A percentile compares a stretch with the other conserved stretches of the same genome.
These are phyloP conservation scores for Daldinia eschscholtzii DNA, from an alignment of 2,329 filamentous ascomycete species.

Conservation along the genomic window DNA sequence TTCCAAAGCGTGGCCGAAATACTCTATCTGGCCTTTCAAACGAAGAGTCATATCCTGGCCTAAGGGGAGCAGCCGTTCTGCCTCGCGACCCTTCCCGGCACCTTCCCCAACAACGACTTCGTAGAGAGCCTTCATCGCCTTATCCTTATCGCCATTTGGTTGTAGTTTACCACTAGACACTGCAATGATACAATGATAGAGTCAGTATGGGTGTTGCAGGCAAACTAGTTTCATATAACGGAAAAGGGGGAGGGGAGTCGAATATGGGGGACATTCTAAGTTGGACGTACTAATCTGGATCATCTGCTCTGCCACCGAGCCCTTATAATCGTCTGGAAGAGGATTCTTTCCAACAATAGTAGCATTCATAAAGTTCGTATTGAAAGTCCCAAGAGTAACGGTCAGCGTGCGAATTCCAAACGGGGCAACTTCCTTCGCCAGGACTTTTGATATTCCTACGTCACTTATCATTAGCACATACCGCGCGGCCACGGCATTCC, in stretches of 20 bases:
- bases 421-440: slow-evolving; percentile 60
- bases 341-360: slow-evolving; percentile 48
- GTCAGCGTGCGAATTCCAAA: slow-evolving; percentile 61
- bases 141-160: slow-evolving; percentile 58
- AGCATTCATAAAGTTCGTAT: slow-evolving; percentile 58
- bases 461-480: background rate
- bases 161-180: slow-evolving; percentile 50
- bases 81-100: slow-evolving; percentile 54
- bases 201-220: background rate
- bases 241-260: too few species aligned
- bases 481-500: too few species aligned
- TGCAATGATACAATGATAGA: background rate
- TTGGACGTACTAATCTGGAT: slow-evolving; percentile 40
- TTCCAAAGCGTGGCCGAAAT: slow-evolving; percentile 3
- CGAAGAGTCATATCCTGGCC: slow-evolving; percentile 4
- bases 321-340: slow-evolving; percentile 59
- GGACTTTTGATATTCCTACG: slow-evolving; percentile 57
- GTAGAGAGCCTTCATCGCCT: slow-evolving; percentile 60
- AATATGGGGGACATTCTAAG: too few species aligned
- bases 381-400: slow-evolving; percentile 58
- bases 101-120: slow-evolving; percentile 59
- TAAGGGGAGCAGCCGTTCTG: slow-evolving; percentile 49
- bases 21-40: background rate
- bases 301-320: slow-evolving; percentile 53
- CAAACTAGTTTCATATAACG: too few species aligned